Evolutionary conservation across 2,329 filamentous ascomycete species (phyloP).

Genomic region (Colletotrichum paranaense): DNA sequence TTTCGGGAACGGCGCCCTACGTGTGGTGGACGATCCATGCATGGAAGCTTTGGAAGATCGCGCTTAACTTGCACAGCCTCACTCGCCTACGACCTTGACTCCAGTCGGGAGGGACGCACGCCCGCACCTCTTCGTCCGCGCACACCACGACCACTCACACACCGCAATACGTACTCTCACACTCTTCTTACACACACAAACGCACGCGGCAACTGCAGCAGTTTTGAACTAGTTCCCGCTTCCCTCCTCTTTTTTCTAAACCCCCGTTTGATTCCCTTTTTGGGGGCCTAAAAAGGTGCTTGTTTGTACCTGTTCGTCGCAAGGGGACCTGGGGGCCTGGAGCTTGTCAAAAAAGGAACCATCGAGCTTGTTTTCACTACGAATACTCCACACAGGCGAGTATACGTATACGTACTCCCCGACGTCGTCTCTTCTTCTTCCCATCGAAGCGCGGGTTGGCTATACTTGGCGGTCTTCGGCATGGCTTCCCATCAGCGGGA

Average conservation of each 20-base stretch:
- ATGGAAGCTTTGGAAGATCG: slow-evolving; percentile 35
- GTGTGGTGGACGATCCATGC: slow-evolving; percentile 34
- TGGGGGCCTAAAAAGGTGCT: slow-evolving; percentile 10
- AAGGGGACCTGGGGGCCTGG: slow-evolving; percentile 21
- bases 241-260: background rate
- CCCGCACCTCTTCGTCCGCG: background rate
- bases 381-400: slow-evolving; percentile 7
- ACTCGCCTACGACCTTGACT: slow-evolving; percentile 37
- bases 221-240: slow-evolving; percentile 23
- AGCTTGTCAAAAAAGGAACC: slow-evolving; percentile 27
- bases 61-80: slow-evolving; percentile 37
- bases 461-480: background rate
- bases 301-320: slow-evolving; percentile 34
- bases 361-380: slow-evolving; percentile 19
- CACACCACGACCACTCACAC: background rate
- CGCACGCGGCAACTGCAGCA: background rate
- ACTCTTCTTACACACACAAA: background rate
- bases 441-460: background rate
- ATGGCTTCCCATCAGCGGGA: slow-evolving; percentile 65
- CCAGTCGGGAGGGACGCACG: slow-evolving; percentile 24
- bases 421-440: background rate
- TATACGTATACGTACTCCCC: slow-evolving; percentile 19
- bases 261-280: background rate
- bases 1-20: slow-evolving; percentile 15
- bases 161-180: slow-evolving; percentile 1